Evolutionary conservation across 2,329 filamentous ascomycete species (phyloP).

Genomic region (Calonectria montana): DNA sequence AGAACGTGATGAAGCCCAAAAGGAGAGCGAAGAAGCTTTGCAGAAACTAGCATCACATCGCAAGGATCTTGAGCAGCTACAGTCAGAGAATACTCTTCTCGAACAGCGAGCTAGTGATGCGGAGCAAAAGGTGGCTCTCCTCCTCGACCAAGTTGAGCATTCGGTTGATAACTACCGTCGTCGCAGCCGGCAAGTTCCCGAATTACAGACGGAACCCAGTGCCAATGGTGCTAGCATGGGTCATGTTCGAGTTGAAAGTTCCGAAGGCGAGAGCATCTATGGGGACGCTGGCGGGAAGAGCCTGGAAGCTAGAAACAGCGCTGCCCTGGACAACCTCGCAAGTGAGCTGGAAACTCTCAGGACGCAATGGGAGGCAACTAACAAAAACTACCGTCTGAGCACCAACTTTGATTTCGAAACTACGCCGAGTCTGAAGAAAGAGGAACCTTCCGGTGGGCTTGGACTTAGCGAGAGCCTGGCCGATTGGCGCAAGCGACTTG

Average conservation of each 20-base stretch:
- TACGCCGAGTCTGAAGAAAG: constrained; percentile 52
- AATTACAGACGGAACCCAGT: constrained; percentile 60
- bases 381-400: constrained; percentile 92
- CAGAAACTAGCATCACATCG: constrained; percentile 70
- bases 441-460: constrained; percentile 55
- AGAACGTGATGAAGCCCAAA: constrained; percentile 76
- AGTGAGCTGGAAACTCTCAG: constrained; percentile 91
- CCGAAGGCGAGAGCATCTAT: constrained; percentile 72
- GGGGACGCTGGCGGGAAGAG: constrained; percentile 54
- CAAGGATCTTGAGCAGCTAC: constrained; percentile 82
- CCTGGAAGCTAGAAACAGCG: constrained; percentile 65
- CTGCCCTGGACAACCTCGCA: constrained; percentile 88
- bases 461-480: constrained; percentile 78
- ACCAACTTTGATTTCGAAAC: constrained; percentile 88
- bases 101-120: constrained; percentile 89
- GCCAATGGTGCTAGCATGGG: constrained; percentile 52
- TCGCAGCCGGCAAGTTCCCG: constrained; percentile 70
- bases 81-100: constrained; percentile 82
- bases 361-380: constrained; percentile 94
- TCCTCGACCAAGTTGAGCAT: constrained; percentile 93
- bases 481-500: constrained; percentile 83
- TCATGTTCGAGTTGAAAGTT: constrained; percentile 66
- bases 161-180: constrained; percentile 96
- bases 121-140: constrained; percentile 90
- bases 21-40: constrained; percentile 63